These are phyloP conservation scores for Penicillium simplicissimum DNA, from an alignment of 495 filamentous ascomycete species.

Conservation along the genomic window DNA sequence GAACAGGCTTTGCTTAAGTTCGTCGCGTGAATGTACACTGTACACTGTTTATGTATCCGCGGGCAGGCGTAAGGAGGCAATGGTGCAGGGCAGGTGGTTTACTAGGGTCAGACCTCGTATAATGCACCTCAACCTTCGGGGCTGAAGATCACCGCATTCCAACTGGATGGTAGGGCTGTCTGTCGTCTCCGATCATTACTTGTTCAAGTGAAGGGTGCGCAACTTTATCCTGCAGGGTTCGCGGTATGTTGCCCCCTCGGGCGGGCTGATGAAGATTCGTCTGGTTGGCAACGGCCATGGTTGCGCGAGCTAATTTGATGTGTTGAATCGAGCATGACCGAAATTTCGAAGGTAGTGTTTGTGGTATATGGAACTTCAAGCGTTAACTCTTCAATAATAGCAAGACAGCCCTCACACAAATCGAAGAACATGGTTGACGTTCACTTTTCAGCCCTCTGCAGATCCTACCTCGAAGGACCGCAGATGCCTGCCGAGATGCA, in stretches of 20 bases:
- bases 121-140: neutral
- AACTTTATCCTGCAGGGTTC: constrained; percentile 6
- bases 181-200: constrained; percentile 8
- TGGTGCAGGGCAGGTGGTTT: neutral
- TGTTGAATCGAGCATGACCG: too few relatives aligned
- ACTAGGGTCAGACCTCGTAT: constrained; percentile 9
- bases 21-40: neutral
- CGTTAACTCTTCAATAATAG: neutral
- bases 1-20: too few relatives aligned
- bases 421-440: too few relatives aligned
- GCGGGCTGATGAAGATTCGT: neutral
- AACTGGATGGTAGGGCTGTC: constrained; percentile 1
- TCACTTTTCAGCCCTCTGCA: neutral
- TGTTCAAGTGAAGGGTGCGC: constrained; percentile 4
- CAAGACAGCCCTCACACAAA: neutral
- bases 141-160: neutral
- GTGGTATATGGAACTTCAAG: neutral
- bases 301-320: neutral
- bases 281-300: neutral
- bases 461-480: constrained; percentile 1
- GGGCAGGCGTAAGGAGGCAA: constrained; percentile 3
- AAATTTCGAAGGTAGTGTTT: neutral
- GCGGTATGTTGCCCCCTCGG: neutral
- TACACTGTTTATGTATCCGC: neutral
- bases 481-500: neutral